These are phyloP conservation scores for Tuber microsphaerosporum DNA, from an alignment of 495 filamentous ascomycete species.

Conservation along the genomic window DNA sequence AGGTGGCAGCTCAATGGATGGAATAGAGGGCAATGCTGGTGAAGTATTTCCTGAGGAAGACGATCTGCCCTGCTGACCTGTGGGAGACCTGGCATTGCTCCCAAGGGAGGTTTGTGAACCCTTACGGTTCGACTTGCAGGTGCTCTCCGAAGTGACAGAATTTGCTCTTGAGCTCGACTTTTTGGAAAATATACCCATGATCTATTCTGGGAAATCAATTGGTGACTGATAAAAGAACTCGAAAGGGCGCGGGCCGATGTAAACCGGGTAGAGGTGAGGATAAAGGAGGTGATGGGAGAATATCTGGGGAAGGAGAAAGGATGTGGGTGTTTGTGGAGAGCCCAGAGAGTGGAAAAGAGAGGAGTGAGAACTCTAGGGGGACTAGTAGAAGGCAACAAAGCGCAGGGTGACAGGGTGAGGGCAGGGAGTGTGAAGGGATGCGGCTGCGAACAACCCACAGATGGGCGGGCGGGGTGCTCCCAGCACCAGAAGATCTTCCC, in stretches of 20 bases:
- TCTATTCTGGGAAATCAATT: constrained; percentile 18
- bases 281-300: neutral
- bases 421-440: constrained; percentile 7
- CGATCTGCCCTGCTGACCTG: constrained; percentile 33
- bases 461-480: constrained; percentile 26
- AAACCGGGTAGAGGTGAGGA: neutral
- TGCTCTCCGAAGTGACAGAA: constrained; percentile 49
- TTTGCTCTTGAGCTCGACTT: constrained; percentile 51
- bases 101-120: constrained; percentile 52
- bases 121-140: constrained; percentile 48
- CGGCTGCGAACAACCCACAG: constrained; percentile 23
- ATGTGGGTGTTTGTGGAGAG: constrained; percentile 1
- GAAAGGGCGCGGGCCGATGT: neutral
- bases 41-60: constrained; percentile 44
- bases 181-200: constrained; percentile 62
- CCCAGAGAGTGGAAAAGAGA: constrained; percentile 6
- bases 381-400: constrained; percentile 8
- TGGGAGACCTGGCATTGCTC: constrained; percentile 37
- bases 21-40: constrained; percentile 44
- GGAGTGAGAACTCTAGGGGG: constrained; percentile 5
- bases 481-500: constrained; percentile 25
- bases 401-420: constrained; percentile 24
- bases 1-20: constrained; percentile 64
- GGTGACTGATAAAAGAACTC: constrained; percentile 10
- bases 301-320: neutral